Percentiles rank a stretch among this genome's conserved stretches.
Evolutionary conservation across 352 stramenopile species (phyloP).

Genomic region (Globisporangium takayamanum): DNA sequence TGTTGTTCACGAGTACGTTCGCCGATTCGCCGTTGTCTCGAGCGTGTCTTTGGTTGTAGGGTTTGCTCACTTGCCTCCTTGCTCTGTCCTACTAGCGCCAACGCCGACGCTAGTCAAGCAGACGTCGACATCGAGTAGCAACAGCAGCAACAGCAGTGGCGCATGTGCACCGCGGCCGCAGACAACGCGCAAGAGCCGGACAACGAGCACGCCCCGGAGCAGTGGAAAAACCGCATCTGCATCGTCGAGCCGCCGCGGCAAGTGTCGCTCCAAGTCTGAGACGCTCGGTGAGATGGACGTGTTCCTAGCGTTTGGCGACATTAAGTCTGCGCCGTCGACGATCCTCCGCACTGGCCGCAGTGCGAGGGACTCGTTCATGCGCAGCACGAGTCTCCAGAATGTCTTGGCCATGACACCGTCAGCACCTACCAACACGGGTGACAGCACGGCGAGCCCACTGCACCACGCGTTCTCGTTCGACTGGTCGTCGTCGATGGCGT

Average conservation of each 20-base stretch:
- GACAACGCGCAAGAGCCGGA: constrained; percentile 27
- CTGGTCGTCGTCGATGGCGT: constrained; percentile 23
- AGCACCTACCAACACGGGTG: no score
- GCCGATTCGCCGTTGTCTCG: not conserved
- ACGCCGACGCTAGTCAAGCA: constrained; percentile 5
- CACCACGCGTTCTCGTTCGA: constrained; percentile 23
- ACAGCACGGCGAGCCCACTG: not conserved
- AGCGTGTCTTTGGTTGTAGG: not conserved
- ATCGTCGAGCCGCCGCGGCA: constrained; percentile 21
- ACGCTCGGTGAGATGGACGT: constrained; percentile 31
- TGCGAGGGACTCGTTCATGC: constrained; percentile 25
- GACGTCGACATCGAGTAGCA: constrained; percentile 1
- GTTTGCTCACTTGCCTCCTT: not conserved
- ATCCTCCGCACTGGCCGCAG: constrained; percentile 25
- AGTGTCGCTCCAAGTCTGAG: constrained; percentile 59
- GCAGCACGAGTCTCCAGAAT: constrained; percentile 1
- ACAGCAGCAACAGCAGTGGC: not conserved
- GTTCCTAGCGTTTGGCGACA: constrained; percentile 22
- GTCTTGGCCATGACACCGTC: not conserved
- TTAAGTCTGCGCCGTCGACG: constrained; percentile 15
- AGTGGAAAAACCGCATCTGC: constrained; percentile 12
- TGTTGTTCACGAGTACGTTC: constrained; percentile 27
- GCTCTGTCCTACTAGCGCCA: no score
- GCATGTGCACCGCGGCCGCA: constrained; percentile 4
- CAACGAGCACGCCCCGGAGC: constrained; percentile 25